phyloP scores from a whole-genome alignment of 2,329 filamentous ascomycete genomes.

The Cytospora schulzeri region DNA sequence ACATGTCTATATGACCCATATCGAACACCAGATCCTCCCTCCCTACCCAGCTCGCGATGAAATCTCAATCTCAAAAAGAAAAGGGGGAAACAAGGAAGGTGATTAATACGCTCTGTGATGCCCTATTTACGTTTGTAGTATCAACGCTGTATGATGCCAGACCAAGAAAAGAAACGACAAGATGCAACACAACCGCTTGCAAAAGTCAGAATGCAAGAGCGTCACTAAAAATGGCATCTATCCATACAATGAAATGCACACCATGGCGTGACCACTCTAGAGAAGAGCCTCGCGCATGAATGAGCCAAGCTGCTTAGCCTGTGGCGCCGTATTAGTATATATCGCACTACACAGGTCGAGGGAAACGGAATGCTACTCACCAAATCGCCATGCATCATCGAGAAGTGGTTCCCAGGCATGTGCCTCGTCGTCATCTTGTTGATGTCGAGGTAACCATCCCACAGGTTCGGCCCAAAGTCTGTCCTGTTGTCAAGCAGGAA shows the following conservation, averaged over 20 bases:
- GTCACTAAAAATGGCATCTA: not conserved
- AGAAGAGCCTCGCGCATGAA: slow-evolving; percentile 41
- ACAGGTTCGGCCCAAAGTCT: slow-evolving; percentile 70
- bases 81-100: not conserved
- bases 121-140: not conserved
- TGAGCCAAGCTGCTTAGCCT: slow-evolving; percentile 42
- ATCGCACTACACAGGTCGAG: not conserved
- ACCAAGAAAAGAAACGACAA: not conserved
- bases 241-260: not conserved
- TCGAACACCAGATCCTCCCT: not conserved
- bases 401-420: slow-evolving; percentile 75
- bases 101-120: not conserved
- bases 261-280: slow-evolving; percentile 7
- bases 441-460: slow-evolving; percentile 65
- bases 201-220: not conserved
- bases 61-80: no score
- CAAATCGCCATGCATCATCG: slow-evolving; percentile 68
- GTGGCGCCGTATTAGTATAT: slow-evolving; percentile 6
- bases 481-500: slow-evolving; percentile 75
- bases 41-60: not conserved
- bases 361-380: slow-evolving; percentile 34
- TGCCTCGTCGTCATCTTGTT: slow-evolving; percentile 65
- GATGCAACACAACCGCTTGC: not conserved
- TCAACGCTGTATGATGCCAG: not conserved
- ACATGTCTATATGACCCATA: not conserved